Percentiles rank a stretch among this genome's conserved stretches.
Conservation (phyloP, 2,329 filamentous ascomycete species). For the Lecanoromycetidae sp. region DNA sequence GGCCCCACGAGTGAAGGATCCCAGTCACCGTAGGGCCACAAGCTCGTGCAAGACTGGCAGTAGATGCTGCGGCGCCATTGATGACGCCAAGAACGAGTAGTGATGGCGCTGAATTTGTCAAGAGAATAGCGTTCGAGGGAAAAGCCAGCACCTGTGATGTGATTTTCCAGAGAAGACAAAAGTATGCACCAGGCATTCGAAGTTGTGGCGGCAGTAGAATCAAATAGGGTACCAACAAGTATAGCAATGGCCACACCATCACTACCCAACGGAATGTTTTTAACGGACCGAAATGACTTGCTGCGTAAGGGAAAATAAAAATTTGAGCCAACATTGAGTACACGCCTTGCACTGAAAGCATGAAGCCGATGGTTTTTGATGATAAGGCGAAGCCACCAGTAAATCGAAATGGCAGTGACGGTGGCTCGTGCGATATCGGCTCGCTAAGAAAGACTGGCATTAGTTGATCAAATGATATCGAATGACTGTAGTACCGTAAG, state of each 20-base stretch:
- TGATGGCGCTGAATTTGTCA: constrained; percentile 77
- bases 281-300: constrained; percentile 62
- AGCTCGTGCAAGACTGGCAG: constrained; percentile 75
- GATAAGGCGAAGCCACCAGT: constrained; percentile 72
- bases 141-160: constrained; percentile 85
- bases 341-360: constrained; percentile 76
- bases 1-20: constrained; percentile 67
- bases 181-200: constrained; percentile 63
- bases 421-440: constrained; percentile 36
- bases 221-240: constrained; percentile 78
- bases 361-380: constrained; percentile 72
- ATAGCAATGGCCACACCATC: constrained; percentile 73
- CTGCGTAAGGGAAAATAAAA: constrained; percentile 69
- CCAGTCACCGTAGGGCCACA: constrained; percentile 84
- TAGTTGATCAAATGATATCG: constrained; percentile 90
- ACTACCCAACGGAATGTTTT: constrained; percentile 72
- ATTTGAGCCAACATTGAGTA: constrained; percentile 83
- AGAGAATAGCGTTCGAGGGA: constrained; percentile 76
- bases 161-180: constrained; percentile 79
- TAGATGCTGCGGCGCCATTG: constrained; percentile 84
- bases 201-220: constrained; percentile 63
- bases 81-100: constrained; percentile 77
- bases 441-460: constrained; percentile 86
- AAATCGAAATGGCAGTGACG: constrained; percentile 72
- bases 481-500: constrained; percentile 53